Conservation (phyloP, 2,329 filamentous ascomycete species). For the Aspergillus ochraceus region DNA sequence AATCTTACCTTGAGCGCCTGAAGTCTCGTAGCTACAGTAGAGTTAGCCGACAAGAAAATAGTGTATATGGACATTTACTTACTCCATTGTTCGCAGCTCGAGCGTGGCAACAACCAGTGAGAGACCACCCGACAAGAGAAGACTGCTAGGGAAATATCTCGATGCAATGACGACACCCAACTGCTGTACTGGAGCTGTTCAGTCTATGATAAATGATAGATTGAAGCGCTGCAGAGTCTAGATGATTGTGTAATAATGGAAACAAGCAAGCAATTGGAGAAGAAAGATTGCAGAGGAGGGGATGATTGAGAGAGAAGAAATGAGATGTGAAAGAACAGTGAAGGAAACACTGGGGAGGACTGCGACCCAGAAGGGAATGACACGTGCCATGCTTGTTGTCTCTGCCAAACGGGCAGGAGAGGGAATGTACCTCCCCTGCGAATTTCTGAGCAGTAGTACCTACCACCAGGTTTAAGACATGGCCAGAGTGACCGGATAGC, state of each 20-base stretch:
- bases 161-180: background rate
- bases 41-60: constrained; percentile 2
- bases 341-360: background rate
- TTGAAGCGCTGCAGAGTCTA: background rate
- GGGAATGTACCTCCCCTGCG: background rate
- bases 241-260: background rate
- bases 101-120: background rate
- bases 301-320: background rate
- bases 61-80: background rate
- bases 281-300: background rate
- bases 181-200: background rate
- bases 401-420: background rate
- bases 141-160: no score
- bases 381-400: background rate
- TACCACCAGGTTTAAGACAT: background rate
- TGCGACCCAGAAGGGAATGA: background rate
- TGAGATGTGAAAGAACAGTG: background rate
- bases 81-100: constrained; percentile 13
- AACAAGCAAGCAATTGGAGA: background rate
- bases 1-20: constrained; percentile 25
- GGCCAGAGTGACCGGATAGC: background rate
- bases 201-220: background rate
- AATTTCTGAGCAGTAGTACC: background rate
- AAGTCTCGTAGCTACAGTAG: constrained; percentile 20
- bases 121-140: background rate